These are phyloP conservation scores for Erythrophleum fordii DNA, from an alignment of 306 rosid species.

Conservation along the genomic window DNA sequence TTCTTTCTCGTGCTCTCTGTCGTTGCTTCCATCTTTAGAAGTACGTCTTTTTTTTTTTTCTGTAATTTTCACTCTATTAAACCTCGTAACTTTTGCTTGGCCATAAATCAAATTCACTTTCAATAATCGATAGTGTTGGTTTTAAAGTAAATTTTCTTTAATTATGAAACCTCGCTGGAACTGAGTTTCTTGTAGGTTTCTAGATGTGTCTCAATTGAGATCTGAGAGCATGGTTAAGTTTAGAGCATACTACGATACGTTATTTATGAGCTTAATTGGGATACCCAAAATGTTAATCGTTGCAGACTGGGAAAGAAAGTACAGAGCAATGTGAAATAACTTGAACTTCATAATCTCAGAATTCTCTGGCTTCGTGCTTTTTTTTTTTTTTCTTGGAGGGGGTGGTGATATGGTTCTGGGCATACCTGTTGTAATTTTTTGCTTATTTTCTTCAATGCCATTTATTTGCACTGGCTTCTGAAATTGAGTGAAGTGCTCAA, in stretches of 20 bases:
- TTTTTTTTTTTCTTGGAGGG: neutral
- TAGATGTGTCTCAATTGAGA: neutral
- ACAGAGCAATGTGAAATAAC: slow-evolving; percentile 19
- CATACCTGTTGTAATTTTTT: slow-evolving; percentile 1
- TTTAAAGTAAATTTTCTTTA: neutral
- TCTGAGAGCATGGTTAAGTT: neutral
- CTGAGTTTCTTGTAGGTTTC: neutral
- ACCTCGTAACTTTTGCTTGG: neutral
- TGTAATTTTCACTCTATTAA: slow-evolving; percentile 15
- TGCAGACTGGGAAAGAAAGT: slow-evolving; percentile 37
- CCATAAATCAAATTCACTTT: slow-evolving; percentile 3
- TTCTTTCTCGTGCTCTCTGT: slow-evolving; percentile 37
- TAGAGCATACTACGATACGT: neutral
- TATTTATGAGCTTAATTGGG: slow-evolving; percentile 37
- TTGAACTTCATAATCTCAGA: slow-evolving; percentile 23
- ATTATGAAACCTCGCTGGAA: neutral
- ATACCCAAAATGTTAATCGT: slow-evolving; percentile 14
- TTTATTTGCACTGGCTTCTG: slow-evolving; percentile 25
- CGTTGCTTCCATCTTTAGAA: slow-evolving; percentile 36
- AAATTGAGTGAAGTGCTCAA: slow-evolving; percentile 36
- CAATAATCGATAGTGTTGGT: neutral
- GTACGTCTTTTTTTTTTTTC: slow-evolving; percentile 13
- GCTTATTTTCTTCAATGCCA: slow-evolving; percentile 17
- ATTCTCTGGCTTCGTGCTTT: neutral
- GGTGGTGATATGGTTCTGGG: slow-evolving; percentile 8